Evolutionary conservation across 139 green algal species (phyloP), one percentile per base, ranked within the genome.

Genomic region (Chlamydomonas sp.): DNA sequence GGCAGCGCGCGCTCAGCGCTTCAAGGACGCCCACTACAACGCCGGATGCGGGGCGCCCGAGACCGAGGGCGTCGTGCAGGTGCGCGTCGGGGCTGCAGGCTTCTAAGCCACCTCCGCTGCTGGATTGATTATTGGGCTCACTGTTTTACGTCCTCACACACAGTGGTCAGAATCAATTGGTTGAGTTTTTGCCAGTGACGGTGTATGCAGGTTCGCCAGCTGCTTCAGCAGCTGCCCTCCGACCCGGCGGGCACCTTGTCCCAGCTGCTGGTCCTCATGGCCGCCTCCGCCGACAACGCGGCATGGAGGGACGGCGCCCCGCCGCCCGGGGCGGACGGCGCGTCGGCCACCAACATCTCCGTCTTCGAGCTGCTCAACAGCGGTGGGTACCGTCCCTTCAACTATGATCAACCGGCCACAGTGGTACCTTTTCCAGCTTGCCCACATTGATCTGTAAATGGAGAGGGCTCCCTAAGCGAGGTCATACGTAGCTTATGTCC

Each of bases 291-390:
- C 66, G 73, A 31, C 63, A 61, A n/a, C 20, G 61, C n/a, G n/a
- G n/a, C n/a, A n/a, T n/a, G n/a, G n/a, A n/a, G 57, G 63, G 60
- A 59, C 31, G 9, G 1, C 64, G 74, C 0, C 17, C 14, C 9
- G 58, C 2, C 77, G 71, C 0, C n/a, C 31, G 60, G 8, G 49
- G 3, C 66, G 3, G 67, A 16, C 20, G 18, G 58, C 20, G 17
- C 79, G 31, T n/a, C n/a, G n/a, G n/a, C n/a, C n/a, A n/a, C 62
- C 89, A 87, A 84, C 63, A 85, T 99, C n/a, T 97, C 93, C 17
- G 97, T 97, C 12, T 99, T 98, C 93, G 97, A 99, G 95, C 94
- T 99, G 84, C 78, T 99, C 4, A 95, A 87, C 88, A 97, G 95
- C 78, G 96, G 96, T 87, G 83, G 20, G 83, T 17, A 62, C n/a